Base-by-base conservation (phyloP, 768 basidiomycete genomes). In the Steccherinum ochraceum region DNA sequence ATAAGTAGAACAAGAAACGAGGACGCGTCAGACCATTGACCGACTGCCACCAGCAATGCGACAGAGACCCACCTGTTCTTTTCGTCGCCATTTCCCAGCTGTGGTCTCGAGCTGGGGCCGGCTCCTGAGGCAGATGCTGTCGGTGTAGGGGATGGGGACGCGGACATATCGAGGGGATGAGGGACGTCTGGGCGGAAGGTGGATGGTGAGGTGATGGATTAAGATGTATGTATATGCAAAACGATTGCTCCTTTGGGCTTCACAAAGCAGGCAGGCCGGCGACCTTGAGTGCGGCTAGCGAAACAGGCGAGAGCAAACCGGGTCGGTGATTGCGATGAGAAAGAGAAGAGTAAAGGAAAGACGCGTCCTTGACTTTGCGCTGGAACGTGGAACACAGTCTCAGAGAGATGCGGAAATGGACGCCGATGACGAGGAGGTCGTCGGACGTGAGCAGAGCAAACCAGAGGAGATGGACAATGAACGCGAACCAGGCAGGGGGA, bases 11-110 rank as follows among this genome's bases (percentile, higher is more conserved):
- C 21, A 23, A 10, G 41, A 11, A 43, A 5, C 19, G 41, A 39
- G 11, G 11, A 39, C 41, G 41, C 41, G 41, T 43, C n/a, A 23
- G 24, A n/a, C n/a, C 21, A 46, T n/a, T 12, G 45, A 5, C 11
- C 7, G 16, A 20, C 13, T 12, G 19, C 25, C 3, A 41, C 52
- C 43, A 41, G 62, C 63, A 58, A 61, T 55, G 62, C 62, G 16
- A 20, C 13, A 10, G 21, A 45, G 3, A 43, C 52, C 42, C 39
- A 64, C 63, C 60, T 64, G 56, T 64, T 64, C 59, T 64, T 61
- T 35, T 62, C 63, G 45, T 59, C 56, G 18, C 58, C 58, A 48
- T 57, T 62, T 52, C 61, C 63, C 27, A 56, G 45, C 42, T 49
- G 52, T 20, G 48, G 40, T 48, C 52, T 41, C 52, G 53, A 23